Conservation (phyloP, 1,139 yeast species). For the Petasospora rhodanensis region DNA sequence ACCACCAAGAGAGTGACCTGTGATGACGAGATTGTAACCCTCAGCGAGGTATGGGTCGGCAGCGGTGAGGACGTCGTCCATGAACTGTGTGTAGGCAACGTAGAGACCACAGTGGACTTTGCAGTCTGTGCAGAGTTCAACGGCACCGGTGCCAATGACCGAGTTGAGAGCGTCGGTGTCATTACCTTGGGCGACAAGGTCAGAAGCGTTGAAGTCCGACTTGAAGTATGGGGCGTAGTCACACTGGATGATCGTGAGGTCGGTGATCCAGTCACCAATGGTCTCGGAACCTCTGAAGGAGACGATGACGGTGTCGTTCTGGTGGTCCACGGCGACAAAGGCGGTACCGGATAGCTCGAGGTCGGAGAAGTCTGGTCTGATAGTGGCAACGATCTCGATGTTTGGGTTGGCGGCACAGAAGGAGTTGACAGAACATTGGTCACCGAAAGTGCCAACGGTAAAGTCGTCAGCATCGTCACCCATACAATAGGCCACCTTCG, state of each 20-base stretch:
- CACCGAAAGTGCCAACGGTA: constrained; percentile 8
- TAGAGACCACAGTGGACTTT: constrained; percentile 55
- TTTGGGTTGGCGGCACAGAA: constrained; percentile 11
- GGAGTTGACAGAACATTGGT: constrained; percentile 14
- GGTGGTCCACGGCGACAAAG: constrained; percentile 40
- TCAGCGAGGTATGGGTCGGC: constrained; percentile 30
- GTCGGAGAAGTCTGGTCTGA: constrained; percentile 19
- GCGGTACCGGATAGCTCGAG: constrained; percentile 38
- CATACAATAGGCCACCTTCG: constrained; percentile 20
- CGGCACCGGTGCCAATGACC: constrained; percentile 1
- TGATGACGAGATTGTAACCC: constrained; percentile 47
- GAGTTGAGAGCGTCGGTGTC: not conserved
- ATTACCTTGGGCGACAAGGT: not conserved
- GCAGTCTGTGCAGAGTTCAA: constrained; percentile 31
- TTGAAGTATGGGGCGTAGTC: constrained; percentile 10
- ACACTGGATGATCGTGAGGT: constrained; percentile 33
- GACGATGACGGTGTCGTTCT: constrained; percentile 34
- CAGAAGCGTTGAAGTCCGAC: not conserved
- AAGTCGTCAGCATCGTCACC: constrained; percentile 12
- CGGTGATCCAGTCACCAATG: constrained; percentile 53
- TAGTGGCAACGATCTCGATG: constrained; percentile 4
- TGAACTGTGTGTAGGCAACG: constrained; percentile 36
- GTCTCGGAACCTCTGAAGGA: constrained; percentile 57
- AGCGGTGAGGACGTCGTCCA: constrained; percentile 33
- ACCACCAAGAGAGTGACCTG: constrained; percentile 77